Evolutionary conservation across 306 rosid species (phyloP).

Genomic region (Medicago ruthenica): DNA sequence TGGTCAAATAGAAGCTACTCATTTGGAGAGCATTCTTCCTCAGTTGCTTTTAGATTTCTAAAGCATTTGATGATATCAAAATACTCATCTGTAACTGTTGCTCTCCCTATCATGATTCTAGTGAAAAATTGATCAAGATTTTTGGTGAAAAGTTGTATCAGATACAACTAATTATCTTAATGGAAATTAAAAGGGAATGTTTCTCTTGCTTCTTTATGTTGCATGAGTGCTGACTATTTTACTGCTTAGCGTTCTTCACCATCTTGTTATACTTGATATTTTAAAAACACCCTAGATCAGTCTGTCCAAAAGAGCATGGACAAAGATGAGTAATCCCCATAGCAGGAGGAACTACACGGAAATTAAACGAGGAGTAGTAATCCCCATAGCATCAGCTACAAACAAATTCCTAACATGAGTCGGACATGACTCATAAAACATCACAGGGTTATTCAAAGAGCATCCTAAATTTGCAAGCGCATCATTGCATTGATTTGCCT

Average conservation of each 20-base stretch:
- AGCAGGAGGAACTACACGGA: no score
- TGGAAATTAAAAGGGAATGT: neutral
- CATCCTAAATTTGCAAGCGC: no score
- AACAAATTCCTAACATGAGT: no score
- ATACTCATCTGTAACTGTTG: slow-evolving; percentile 24
- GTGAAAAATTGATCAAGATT: neutral
- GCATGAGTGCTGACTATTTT: neutral
- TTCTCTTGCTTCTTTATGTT: neutral
- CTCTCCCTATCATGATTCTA: slow-evolving; percentile 4
- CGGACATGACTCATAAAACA: no score
- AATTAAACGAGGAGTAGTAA: no score
- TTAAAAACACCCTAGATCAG: neutral
- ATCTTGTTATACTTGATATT: neutral
- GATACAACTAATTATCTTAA: slow-evolving; percentile 31
- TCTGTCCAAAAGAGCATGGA: no score
- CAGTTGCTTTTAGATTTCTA: slow-evolving; percentile 85
- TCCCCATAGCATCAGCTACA: no score
- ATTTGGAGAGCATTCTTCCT: slow-evolving; percentile 92
- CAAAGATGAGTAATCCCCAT: no score
- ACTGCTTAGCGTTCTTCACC: neutral
- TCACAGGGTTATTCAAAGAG: no score
- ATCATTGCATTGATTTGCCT: no score
- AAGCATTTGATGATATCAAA: slow-evolving; percentile 40
- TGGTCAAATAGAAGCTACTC: slow-evolving; percentile 73
- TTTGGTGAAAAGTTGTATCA: slow-evolving; percentile 4